phyloP scores from a whole-genome alignment of 1,284 basidiomycete species.

The Pseudozyma sp. region DNA sequence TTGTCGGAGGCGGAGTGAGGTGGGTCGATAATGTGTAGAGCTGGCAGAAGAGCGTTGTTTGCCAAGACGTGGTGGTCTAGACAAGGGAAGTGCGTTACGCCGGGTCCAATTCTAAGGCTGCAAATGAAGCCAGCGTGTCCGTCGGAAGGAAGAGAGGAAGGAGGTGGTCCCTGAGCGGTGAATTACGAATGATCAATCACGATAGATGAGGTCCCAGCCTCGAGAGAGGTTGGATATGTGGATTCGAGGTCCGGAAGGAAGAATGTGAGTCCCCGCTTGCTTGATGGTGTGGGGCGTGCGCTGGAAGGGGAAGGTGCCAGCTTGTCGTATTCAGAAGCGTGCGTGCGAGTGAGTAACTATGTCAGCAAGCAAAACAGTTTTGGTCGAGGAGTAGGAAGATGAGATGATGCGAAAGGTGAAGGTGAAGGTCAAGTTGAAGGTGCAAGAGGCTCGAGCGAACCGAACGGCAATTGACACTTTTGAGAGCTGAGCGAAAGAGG shows the following conservation, averaged over 20 bases:
- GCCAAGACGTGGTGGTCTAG: neutral
- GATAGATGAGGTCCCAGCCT: neutral
- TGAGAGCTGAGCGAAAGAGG: neutral
- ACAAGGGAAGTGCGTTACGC: neutral
- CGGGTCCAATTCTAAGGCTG: neutral
- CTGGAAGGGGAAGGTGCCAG: no score
- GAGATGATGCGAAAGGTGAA: neutral
- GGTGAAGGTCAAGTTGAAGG: neutral
- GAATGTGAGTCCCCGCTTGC: no score
- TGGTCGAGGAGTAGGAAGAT: neutral
- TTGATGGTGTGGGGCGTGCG: no score
- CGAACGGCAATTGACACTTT: neutral
- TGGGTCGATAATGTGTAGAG: no score
- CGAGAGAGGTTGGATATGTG: no score
- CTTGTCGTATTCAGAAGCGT: neutral
- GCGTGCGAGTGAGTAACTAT: neutral
- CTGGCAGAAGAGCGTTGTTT: neutral
- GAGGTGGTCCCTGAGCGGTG: neutral
- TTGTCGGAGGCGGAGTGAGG: neutral
- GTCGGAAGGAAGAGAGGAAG: neutral
- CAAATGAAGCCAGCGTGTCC: slow-evolving; percentile 7
- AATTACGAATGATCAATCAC: neutral
- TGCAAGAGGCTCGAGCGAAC: neutral
- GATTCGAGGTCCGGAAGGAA: no score
- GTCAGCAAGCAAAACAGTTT: neutral